A percentile compares a stretch with the other conserved stretches of the same genome.
These are phyloP conservation scores for Dendrobium nobile DNA, from an alignment of 106 monocot species.

Conservation along the genomic window DNA sequence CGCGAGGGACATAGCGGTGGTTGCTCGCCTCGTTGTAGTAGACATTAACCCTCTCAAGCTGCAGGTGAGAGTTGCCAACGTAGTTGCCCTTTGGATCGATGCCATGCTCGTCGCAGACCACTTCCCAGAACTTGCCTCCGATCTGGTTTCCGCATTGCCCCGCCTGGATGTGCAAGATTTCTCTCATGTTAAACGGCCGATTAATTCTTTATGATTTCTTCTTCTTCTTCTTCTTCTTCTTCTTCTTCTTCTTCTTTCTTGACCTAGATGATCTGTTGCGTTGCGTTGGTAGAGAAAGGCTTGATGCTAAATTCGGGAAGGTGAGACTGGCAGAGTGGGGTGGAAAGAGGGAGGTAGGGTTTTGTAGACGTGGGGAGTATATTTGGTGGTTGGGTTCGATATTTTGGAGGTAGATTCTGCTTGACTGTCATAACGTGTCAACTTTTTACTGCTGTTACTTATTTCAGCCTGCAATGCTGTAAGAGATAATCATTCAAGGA, in stretches of 20 bases:
- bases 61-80: neutral
- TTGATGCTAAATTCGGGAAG: too few species aligned
- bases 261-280: too few species aligned
- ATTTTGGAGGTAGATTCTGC: neutral
- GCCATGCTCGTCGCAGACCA: constrained; percentile 7
- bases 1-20: neutral
- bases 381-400: neutral
- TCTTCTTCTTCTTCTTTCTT: constrained; percentile 6
- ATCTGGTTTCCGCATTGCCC: constrained; percentile 98
- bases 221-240: constrained; percentile 5
- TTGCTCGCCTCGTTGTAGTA: constrained; percentile 7
- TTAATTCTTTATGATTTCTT: neutral
- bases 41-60: constrained; percentile 3
- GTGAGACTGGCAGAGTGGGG: neutral
- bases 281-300: too few species aligned
- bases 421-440: too few species aligned
- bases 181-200: neutral
- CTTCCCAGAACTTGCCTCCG: constrained; percentile 24
- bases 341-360: neutral
- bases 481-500: too few species aligned
- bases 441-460: too few species aligned
- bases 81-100: constrained; percentile 4
- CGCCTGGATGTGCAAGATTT: constrained; percentile 52
- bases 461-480: too few species aligned
- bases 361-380: neutral